phyloP scores from a whole-genome alignment of 2,329 filamentous ascomycete species.

The Camptophora hylomeconis region DNA sequence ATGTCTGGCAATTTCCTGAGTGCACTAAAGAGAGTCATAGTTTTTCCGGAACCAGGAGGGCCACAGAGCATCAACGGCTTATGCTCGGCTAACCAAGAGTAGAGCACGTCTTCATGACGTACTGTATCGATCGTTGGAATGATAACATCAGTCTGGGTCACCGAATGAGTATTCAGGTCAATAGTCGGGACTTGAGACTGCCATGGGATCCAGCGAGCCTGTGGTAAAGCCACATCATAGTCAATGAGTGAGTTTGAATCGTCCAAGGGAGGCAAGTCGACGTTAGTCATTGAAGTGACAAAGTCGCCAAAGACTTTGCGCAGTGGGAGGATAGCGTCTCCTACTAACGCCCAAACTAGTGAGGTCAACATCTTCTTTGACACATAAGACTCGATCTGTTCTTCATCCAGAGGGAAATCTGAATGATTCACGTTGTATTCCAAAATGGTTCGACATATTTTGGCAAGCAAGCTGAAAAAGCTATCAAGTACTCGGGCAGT shows the following conservation, averaged over 20 bases:
- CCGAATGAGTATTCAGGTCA: conserved; percentile 95
- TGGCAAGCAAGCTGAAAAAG: conserved; percentile 89
- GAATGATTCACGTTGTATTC: conserved; percentile 93
- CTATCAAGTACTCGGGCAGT: conserved; percentile 81
- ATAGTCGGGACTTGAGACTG: conserved; percentile 87
- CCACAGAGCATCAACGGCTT: conserved; percentile 94
- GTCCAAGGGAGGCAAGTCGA: conserved; percentile 70
- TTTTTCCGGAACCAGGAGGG: conserved; percentile 96
- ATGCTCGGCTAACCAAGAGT: conserved; percentile 98
- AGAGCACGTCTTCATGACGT: conserved; percentile 95
- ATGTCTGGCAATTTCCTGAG: conserved; percentile 94
- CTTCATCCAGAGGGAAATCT: conserved; percentile 82
- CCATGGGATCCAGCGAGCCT: conserved; percentile 83
- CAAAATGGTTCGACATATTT: conserved; percentile 78
- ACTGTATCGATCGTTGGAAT: conserved; percentile 97
- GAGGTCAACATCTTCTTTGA: conserved; percentile 90
- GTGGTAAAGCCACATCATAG: conserved; percentile 78
- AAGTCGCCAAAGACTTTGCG: conserved; percentile 83
- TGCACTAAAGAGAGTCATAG: conserved; percentile 97
- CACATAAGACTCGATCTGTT: conserved; percentile 78
- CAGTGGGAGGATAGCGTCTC: conserved; percentile 79
- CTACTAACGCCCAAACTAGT: conserved; percentile 88
- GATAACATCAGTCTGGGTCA: conserved; percentile 95
- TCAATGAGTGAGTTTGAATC: conserved; percentile 82
- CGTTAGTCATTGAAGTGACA: conserved; percentile 67